Evolutionary conservation across 805 yeast genomes (phyloP).

Genomic region (Candida caryicola): DNA sequence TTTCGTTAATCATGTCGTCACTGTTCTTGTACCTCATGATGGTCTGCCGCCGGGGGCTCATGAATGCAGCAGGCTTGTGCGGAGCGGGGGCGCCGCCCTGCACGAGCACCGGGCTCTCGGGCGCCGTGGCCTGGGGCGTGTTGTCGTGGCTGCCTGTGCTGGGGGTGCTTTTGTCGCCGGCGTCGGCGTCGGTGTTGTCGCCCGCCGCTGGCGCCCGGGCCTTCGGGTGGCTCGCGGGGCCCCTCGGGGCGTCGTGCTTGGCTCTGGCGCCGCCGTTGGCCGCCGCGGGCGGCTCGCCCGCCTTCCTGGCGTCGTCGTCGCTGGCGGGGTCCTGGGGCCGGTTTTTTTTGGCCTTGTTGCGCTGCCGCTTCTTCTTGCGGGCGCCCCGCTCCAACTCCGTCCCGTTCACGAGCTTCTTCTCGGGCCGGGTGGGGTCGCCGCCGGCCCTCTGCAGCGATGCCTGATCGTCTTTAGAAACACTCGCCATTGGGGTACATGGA

Average conservation of each 20-base stretch:
- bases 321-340: background rate
- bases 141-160: too few relatives aligned
- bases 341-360: background rate
- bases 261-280: background rate
- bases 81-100: too few relatives aligned
- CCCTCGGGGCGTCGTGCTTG: background rate
- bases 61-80: too few relatives aligned
- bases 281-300: background rate
- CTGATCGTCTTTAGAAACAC: background rate
- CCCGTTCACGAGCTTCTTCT: background rate
- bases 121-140: too few relatives aligned
- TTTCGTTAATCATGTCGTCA: slow-evolving; percentile 20
- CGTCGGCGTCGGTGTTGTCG: background rate
- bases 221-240: too few relatives aligned
- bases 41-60: slow-evolving; percentile 40
- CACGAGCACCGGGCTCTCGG: too few relatives aligned
- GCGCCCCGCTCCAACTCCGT: background rate
- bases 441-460: background rate
- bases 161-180: background rate
- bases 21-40: slow-evolving; percentile 36
- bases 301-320: slow-evolving; percentile 1
- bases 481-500: background rate
- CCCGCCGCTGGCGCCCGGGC: too few relatives aligned
- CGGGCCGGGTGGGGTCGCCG: background rate
- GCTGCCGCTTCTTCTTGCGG: slow-evolving; percentile 3